Conservation (phyloP, 495 filamentous ascomycete species). For the Geoglossum glabrum region DNA sequence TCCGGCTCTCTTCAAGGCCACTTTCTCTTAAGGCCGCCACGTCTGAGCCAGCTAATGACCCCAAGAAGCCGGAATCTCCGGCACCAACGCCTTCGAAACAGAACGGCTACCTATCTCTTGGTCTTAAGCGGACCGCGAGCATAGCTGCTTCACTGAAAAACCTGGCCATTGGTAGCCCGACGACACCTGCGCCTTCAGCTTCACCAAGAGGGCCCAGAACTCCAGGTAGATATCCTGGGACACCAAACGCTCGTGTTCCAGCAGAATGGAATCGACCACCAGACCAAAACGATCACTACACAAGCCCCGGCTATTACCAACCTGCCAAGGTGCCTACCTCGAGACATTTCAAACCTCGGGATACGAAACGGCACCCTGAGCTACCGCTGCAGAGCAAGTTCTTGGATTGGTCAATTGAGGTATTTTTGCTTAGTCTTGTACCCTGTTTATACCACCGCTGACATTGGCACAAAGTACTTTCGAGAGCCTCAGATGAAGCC, state of each 20-base stretch:
- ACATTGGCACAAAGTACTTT: conserved; percentile 44
- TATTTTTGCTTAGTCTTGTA: conserved; percentile 16
- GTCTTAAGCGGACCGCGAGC: conserved; percentile 46
- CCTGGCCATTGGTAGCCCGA: conserved; percentile 35
- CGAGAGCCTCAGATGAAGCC: conserved; percentile 97
- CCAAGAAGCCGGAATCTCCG: conserved; percentile 7
- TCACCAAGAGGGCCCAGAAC: conserved; percentile 12
- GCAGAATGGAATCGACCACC: conserved; percentile 57
- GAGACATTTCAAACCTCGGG: conserved; percentile 44
- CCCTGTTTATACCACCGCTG: not conserved
- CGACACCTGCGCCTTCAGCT: conserved; percentile 9
- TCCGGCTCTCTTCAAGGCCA: conserved; percentile 33
- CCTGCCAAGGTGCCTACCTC: conserved; percentile 57
- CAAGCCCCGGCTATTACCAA: conserved; percentile 50
- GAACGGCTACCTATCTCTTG: conserved; percentile 44
- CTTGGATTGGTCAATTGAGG: conserved; percentile 85
- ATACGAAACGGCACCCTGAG: conserved; percentile 29
- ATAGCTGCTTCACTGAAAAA: conserved; percentile 54
- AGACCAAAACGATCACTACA: conserved; percentile 54
- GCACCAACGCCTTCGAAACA: conserved; percentile 23
- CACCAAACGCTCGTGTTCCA: conserved; percentile 35
- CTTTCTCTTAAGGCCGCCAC: conserved; percentile 21
- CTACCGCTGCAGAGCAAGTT: conserved; percentile 70
- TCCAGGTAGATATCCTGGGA: conserved; percentile 8
- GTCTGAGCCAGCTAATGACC: conserved; percentile 9